These are phyloP conservation scores for Debaryomyces sp. DNA, from an alignment of 1,139 yeast genomes.

Conservation along the genomic window DNA sequence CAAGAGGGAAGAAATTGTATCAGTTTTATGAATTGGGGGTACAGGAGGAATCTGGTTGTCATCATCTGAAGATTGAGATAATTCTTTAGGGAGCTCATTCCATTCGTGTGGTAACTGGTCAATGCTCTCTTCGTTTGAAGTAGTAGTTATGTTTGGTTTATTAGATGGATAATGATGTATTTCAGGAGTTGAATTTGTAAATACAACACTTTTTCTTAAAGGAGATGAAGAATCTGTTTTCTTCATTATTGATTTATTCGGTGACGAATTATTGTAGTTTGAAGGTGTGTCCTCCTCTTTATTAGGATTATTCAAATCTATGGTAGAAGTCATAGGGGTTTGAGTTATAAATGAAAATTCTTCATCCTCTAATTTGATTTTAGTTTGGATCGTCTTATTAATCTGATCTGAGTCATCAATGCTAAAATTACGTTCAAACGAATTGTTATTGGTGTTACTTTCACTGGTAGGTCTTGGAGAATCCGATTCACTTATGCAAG, in stretches of 20 bases:
- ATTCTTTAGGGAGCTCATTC: conserved; percentile 21
- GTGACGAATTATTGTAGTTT: conserved; percentile 25
- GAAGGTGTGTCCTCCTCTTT: conserved; percentile 2
- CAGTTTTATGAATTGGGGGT: conserved; percentile 22
- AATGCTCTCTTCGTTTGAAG: conserved; percentile 4
- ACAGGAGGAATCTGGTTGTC: conserved; percentile 36
- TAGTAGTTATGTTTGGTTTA: conserved; percentile 11
- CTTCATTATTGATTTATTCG: conserved; percentile 46
- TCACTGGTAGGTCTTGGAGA: conserved; percentile 12
- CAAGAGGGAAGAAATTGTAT: conserved; percentile 19
- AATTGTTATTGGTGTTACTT: conserved; percentile 11
- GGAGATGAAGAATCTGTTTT: conserved; percentile 36
- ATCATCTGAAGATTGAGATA: conserved; percentile 12
- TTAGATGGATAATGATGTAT: conserved; percentile 36
- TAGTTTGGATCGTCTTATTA: conserved; percentile 17
- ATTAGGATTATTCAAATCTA: conserved; percentile 18
- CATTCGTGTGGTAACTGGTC: conserved; percentile 25
- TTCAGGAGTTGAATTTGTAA: conserved; percentile 35
- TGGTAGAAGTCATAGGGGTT: conserved; percentile 30
- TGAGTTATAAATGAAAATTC: conserved; percentile 36
- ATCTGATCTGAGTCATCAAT: conserved; percentile 22
- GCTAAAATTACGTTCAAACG: conserved; percentile 34
- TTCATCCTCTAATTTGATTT: conserved; percentile 21
- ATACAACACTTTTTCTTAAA: conserved; percentile 40
- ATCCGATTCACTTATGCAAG: conserved; percentile 40